Conservation (phyloP, 371 early-diverging fungal species). For the Cladochytrium tenue region DNA sequence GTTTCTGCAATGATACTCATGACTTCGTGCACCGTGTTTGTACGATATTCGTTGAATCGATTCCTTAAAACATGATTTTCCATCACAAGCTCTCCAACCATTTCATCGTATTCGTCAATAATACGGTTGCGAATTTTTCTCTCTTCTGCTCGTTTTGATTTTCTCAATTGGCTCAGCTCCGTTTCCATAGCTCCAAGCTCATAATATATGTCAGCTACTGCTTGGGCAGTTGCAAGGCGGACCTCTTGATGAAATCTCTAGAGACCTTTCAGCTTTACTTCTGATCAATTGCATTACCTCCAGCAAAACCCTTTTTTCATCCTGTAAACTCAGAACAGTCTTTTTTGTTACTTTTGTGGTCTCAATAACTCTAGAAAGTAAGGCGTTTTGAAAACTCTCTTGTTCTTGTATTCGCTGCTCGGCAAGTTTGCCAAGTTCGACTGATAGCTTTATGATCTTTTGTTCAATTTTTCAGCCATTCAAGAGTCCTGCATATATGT, state of each 20-base stretch:
- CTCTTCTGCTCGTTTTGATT: conserved; percentile 47
- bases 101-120: conserved; percentile 55
- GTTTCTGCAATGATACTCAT: conserved; percentile 51
- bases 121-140: conserved; percentile 44
- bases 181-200: conserved; percentile 42
- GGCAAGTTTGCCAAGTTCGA: conserved; percentile 43
- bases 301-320: conserved; percentile 44
- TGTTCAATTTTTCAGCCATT: no score
- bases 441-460: conserved; percentile 39
- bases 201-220: conserved; percentile 35
- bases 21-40: conserved; percentile 52
- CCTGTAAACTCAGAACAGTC: conserved; percentile 30
- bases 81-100: conserved; percentile 51
- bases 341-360: conserved; percentile 36
- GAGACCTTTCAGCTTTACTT: conserved; percentile 2
- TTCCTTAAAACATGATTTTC: conserved; percentile 51
- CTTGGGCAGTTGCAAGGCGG: conserved; percentile 34
- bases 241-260: conserved; percentile 38
- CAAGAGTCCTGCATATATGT: no score
- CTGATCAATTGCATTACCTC: conserved; percentile 23
- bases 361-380: conserved; percentile 36
- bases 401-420: conserved; percentile 37
- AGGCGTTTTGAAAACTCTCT: conserved; percentile 41
- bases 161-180: conserved; percentile 49
- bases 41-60: conserved; percentile 54